Base-by-base conservation (phyloP, 331 rosid genomes). In the Stylosanthes scabra region DNA sequence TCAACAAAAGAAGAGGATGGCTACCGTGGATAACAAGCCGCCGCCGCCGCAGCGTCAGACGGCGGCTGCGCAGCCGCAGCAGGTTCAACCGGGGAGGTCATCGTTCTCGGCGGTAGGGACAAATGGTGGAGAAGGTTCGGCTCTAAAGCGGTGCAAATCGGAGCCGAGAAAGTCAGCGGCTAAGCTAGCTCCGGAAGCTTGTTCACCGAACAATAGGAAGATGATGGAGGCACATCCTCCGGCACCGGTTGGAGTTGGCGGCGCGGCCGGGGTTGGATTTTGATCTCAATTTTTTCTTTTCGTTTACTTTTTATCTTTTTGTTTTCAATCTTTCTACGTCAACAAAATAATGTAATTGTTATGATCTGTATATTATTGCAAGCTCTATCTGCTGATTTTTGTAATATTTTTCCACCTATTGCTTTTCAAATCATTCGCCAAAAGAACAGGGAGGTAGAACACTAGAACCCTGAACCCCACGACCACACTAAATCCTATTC, bases 141-240 rank as follows among this genome's bases (percentile, higher is more conserved):
- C 83, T 51, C 93, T 95, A 10, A 91, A 85, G 13, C 90, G 99
- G 14, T 95, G 99, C 76, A 91, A 95, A 81, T 95, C 99, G 57
- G 99, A 95, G 93, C 99, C 99, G 62, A 80, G 80, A 97, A 84
- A 87, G 74, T 82, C 97, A 1, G 64, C 93, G 68, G 60, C 89
- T 58, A 87, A 86, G 82, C 79, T 91, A 0, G 81, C 91, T 3
- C 88, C 91, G 12, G 99, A 90, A 52, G 83, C 92, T 75, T 88
- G 98, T 71, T 91, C 83, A 41, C 89, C 96, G 96, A 94, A 91
- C 55, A 50, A 5, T 16, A 5, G 55, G 68, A 89, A 91, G 83
- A 89, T 80, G 74, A 87, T 84, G 50, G 72, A 76, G 25, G 88
- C 85, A n/a, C 16, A n/a, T 13, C 20, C 55, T 50, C 81, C 87